A percentile compares a stretch with the other conserved stretches of the same genome.
phyloP scores from a whole-genome alignment of 2,329 filamentous ascomycete species.

The Dothistroma pini region DNA sequence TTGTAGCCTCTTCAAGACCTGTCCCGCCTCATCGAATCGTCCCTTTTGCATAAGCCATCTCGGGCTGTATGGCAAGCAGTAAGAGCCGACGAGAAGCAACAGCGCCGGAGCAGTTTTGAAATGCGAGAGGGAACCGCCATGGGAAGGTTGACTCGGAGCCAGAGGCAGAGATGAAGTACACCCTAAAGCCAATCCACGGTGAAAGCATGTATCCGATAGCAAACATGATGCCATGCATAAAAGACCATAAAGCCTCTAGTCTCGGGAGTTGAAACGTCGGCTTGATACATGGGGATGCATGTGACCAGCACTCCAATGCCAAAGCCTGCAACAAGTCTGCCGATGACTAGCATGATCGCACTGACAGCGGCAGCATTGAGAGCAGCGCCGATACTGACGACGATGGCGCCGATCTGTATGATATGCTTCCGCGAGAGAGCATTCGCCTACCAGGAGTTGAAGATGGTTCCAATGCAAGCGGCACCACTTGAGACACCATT shows the following conservation, averaged over 20 bases:
- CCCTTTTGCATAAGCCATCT: conserved; percentile 27
- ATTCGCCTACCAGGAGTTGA: conserved; percentile 41
- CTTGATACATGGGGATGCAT: conserved; percentile 15
- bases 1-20: conserved; percentile 47
- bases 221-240: conserved; percentile 42
- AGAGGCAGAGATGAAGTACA: conserved; percentile 7
- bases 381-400: conserved; percentile 41
- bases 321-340: conserved; percentile 38
- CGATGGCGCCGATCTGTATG: conserved; percentile 37
- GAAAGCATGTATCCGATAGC: conserved; percentile 41
- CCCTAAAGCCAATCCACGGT: conserved; percentile 35
- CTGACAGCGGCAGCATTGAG: conserved; percentile 38
- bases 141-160: conserved; percentile 30
- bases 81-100: conserved; percentile 39
- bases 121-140: conserved; percentile 48
- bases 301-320: conserved; percentile 36
- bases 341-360: conserved; percentile 42
- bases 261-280: conserved; percentile 40
- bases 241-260: conserved; percentile 41
- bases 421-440: conserved; percentile 38
- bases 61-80: conserved; percentile 35
- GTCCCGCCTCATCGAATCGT: conserved; percentile 26
- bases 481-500: conserved; percentile 47
- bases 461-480: conserved; percentile 37
- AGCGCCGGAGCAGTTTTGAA: conserved; percentile 43